Conservation (phyloP, 140 eudicot genomes). For the Bidens hawaiensis region DNA sequence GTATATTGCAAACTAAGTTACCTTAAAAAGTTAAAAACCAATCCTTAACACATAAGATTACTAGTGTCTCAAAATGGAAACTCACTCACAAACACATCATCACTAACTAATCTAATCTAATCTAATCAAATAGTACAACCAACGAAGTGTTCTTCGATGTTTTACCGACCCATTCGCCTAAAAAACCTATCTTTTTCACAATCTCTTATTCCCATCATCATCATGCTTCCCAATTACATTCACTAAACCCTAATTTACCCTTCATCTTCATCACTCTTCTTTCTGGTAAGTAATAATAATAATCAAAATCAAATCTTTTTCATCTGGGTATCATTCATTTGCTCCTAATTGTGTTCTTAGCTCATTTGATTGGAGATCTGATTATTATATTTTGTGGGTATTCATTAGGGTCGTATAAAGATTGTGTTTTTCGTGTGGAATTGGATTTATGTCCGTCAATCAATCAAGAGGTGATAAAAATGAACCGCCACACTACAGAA, state of each 20-base stretch:
- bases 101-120: too few relatives aligned
- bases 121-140: not conserved
- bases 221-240: conserved; percentile 20
- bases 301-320: too few relatives aligned
- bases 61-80: not conserved
- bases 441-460: conserved; percentile 88
- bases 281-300: conserved; percentile 32
- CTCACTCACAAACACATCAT: not conserved
- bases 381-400: conserved; percentile 1
- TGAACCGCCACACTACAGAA: conserved; percentile 61
- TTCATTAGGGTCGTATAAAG: conserved; percentile 1
- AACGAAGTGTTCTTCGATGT: conserved; percentile 27
- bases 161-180: conserved; percentile 40
- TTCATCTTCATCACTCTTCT: conserved; percentile 6
- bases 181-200: conserved; percentile 35
- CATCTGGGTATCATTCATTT: conserved; percentile 7
- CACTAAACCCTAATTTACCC: conserved; percentile 31
- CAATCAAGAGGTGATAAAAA: conserved; percentile 74
- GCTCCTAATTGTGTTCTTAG: not conserved
- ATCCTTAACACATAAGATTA: too few relatives aligned
- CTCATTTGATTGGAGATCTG: conserved; percentile 46
- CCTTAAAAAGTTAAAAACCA: too few relatives aligned
- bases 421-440: conserved; percentile 27
- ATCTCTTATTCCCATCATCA: not conserved
- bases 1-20: too few relatives aligned